Evolutionary conservation across 1,284 basidiomycete genomes (phyloP).

Genomic region (Ceratobasidium sp.): DNA sequence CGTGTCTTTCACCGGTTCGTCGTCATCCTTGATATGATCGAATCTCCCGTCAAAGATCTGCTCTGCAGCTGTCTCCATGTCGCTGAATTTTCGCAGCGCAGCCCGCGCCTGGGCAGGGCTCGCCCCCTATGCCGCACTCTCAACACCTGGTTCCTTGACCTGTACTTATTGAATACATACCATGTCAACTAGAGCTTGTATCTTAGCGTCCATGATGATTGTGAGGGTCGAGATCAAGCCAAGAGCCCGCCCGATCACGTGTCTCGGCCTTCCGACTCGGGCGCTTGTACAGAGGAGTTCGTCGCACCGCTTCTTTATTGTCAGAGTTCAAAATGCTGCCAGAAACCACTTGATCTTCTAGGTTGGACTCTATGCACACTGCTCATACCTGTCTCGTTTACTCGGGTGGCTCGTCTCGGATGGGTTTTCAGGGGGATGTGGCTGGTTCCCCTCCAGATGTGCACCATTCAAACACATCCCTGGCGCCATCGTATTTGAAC

Average conservation of each 20-base stretch:
- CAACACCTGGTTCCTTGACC: not conserved
- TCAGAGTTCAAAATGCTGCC: too few species aligned
- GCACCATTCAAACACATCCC: too few species aligned
- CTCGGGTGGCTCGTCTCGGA: too few species aligned
- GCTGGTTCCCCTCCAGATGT: too few species aligned
- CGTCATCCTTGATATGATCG: constrained; percentile 69
- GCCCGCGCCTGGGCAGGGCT: constrained; percentile 76
- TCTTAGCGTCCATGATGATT: constrained; percentile 55
- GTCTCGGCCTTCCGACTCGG: not conserved
- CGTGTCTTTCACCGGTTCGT: constrained; percentile 13
- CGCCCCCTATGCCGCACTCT: constrained; percentile 64
- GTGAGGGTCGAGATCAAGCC: constrained; percentile 42
- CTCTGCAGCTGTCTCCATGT: constrained; percentile 90
- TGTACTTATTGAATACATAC: constrained; percentile 51
- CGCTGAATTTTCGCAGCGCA: constrained; percentile 71
- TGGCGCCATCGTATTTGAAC: too few species aligned
- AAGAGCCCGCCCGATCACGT: constrained; percentile 1
- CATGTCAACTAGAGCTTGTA: constrained; percentile 65
- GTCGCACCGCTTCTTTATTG: too few species aligned
- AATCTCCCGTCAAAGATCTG: constrained; percentile 82
- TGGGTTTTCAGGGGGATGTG: too few species aligned
- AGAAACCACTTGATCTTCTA: too few species aligned
- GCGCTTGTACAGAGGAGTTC: not conserved
- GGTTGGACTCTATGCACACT: too few species aligned
- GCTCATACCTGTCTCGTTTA: too few species aligned